Evolutionary conservation across 768 basidiomycete species (phyloP), one percentile per base, ranked within the genome.

Genomic region (Saitozyma podzolica): DNA sequence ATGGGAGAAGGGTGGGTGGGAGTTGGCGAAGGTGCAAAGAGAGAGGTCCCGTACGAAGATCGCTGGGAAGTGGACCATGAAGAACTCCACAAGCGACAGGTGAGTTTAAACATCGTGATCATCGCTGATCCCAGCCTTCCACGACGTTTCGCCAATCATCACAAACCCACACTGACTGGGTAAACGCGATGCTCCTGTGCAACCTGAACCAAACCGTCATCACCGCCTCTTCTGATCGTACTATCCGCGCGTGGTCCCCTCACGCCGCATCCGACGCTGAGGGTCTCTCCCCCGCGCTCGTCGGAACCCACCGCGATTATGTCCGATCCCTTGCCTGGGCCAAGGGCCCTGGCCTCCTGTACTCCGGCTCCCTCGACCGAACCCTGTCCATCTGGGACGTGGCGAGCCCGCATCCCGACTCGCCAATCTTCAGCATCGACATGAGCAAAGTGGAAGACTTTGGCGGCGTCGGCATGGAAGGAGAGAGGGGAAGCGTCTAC

Each of bases 331-430:
- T 79, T 5, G 76, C 74, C 17, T 72, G 75, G 70, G 70, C 73
- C 8, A 73, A 66, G 40, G 63, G 70, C 49, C 67, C 77, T 41
- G 40, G 68, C 53, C 62, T 74, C 16, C 64, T 79, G 19, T 79
- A 77, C 62, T 80, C 80, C 0, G 95, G 93, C 7, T 95, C 93
- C 0, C 92, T 98, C 69, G 96, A 99, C 81, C 84, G 91, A 8
- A 90, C 89, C 0, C 88, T 99, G 78, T 93, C 92, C 74, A 83
- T 97, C 2, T 99, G 96, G 95, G 95, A 98, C 73, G 83, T 94
- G 17, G 82, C 67, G 39, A 51, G 56, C 39, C 65, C 68, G 29
- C 65, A 68, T 16, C 72, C 71, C 20, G 72, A 76, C 45, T 42
- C 62, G 6, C 80, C 80, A 1, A 50, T 80, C 19, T 52, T 74